Percentiles rank a stretch among this genome's conserved stretches.
Conservation (phyloP, 257 asterid genomes). For the Haberlea rhodopensis region DNA sequence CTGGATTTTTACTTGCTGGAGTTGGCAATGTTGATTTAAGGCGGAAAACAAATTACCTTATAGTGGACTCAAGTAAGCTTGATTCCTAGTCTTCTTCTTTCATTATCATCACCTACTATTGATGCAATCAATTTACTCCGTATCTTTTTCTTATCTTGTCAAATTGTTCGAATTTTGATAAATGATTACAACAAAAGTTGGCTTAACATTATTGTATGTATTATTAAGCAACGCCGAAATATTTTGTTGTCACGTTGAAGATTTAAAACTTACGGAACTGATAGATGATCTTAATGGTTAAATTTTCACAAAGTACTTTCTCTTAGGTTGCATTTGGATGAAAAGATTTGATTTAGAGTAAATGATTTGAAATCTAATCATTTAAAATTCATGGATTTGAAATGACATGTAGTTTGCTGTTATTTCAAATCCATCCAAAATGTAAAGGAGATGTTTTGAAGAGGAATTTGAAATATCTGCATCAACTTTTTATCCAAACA, state of each 20-base stretch:
- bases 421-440: too few species aligned
- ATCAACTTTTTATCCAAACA: too few species aligned
- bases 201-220: neutral
- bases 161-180: neutral
- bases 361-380: too few species aligned
- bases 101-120: neutral
- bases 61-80: conserved; percentile 84
- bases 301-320: neutral
- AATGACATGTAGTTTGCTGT: too few species aligned
- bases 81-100: conserved; percentile 15
- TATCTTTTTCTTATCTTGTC: neutral
- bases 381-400: too few species aligned
- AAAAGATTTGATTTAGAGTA: too few species aligned
- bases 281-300: too few species aligned
- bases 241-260: neutral
- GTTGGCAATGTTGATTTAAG: conserved; percentile 97
- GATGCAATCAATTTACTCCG: neutral
- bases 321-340: too few species aligned
- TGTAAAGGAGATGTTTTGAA: too few species aligned
- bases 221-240: neutral
- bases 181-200: neutral
- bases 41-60: conserved; percentile 88
- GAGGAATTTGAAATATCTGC: too few species aligned
- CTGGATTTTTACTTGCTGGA: conserved; percentile 94
- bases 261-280: neutral